A percentile compares a stretch with the other conserved stretches of the same genome.
Evolutionary conservation across 768 basidiomycete genomes (phyloP).

Genomic region (Rhizopogon sp.): DNA sequence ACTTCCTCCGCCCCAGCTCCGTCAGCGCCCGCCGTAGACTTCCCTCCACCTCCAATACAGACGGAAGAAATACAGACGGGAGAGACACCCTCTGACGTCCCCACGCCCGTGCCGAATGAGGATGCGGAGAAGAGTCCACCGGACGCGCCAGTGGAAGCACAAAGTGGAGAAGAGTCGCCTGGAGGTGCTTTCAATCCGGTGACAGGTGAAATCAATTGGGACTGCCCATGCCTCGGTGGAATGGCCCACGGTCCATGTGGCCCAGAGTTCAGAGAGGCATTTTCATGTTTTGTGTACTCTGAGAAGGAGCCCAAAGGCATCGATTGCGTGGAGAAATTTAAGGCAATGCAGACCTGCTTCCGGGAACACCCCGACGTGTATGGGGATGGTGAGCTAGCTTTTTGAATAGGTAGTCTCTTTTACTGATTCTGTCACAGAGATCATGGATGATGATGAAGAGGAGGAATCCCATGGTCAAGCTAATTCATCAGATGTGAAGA

Average conservation of each 20-base stretch:
- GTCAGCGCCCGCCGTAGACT: constrained; percentile 13
- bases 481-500: constrained; percentile 2
- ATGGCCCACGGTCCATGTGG: constrained; percentile 99
- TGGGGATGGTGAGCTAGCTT: constrained; percentile 67
- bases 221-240: constrained; percentile 97
- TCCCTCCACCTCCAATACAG: constrained; percentile 12
- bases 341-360: constrained; percentile 97
- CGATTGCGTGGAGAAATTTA: constrained; percentile 96
- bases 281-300: constrained; percentile 94
- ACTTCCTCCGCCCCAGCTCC: constrained; percentile 3
- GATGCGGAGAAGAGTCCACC: constrained; percentile 7
- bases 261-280: constrained; percentile 87
- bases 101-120: neutral
- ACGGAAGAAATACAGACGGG: constrained; percentile 12
- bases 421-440: constrained; percentile 38
- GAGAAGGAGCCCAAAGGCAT: constrained; percentile 97
- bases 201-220: constrained; percentile 99
- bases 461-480: constrained; percentile 13
- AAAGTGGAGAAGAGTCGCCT: constrained; percentile 21
- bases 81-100: constrained; percentile 13
- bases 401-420: neutral
- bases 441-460: constrained; percentile 66
- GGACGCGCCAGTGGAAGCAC: constrained; percentile 5
- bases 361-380: constrained; percentile 94
- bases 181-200: constrained; percentile 85